A percentile compares a stretch with the other conserved stretches of the same genome.
Evolutionary conservation across 2,329 filamentous ascomycete species (phyloP).

Genomic region (Cryphonectria japonica): DNA sequence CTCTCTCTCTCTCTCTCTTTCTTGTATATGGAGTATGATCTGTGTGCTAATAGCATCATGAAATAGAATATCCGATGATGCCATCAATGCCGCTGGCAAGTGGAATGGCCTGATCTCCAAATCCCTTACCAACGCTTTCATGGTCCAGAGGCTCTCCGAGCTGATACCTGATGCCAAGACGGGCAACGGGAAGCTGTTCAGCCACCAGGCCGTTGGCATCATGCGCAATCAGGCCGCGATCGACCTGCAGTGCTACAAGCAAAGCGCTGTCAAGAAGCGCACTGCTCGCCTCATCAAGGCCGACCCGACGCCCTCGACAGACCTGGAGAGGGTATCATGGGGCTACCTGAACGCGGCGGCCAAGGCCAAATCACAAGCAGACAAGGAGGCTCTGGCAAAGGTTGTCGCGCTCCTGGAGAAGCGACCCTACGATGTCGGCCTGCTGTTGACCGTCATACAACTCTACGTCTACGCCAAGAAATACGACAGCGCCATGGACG

Average conservation of each 20-base stretch:
- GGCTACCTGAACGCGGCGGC: slow-evolving; percentile 72
- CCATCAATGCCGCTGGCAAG: slow-evolving; percentile 67
- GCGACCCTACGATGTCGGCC: slow-evolving; percentile 77
- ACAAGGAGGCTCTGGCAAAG: slow-evolving; percentile 70
- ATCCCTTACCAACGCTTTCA: slow-evolving; percentile 64
- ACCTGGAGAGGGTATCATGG: slow-evolving; percentile 38
- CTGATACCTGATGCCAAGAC: slow-evolving; percentile 55
- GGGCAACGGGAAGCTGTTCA: slow-evolving; percentile 67
- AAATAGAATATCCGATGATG: slow-evolving; percentile 65
- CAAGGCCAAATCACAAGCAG: slow-evolving; percentile 64
- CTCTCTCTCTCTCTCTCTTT: not conserved
- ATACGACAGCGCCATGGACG: slow-evolving; percentile 71
- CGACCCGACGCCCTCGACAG: slow-evolving; percentile 34
- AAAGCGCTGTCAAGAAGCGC: slow-evolving; percentile 59
- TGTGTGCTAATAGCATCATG: slow-evolving; percentile 36
- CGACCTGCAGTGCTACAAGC: slow-evolving; percentile 70
- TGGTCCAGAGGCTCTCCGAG: slow-evolving; percentile 65
- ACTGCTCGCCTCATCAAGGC: slow-evolving; percentile 48
- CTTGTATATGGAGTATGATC: not conserved
- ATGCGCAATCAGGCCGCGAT: slow-evolving; percentile 66
- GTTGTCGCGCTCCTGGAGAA: slow-evolving; percentile 72
- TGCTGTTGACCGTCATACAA: slow-evolving; percentile 79
- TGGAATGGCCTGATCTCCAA: slow-evolving; percentile 61
- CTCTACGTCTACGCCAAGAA: slow-evolving; percentile 76
- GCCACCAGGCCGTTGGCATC: slow-evolving; percentile 68